Base-by-base conservation (phyloP, 2,329 filamentous ascomycete genomes). In the Diaporthe citrichinensis region DNA sequence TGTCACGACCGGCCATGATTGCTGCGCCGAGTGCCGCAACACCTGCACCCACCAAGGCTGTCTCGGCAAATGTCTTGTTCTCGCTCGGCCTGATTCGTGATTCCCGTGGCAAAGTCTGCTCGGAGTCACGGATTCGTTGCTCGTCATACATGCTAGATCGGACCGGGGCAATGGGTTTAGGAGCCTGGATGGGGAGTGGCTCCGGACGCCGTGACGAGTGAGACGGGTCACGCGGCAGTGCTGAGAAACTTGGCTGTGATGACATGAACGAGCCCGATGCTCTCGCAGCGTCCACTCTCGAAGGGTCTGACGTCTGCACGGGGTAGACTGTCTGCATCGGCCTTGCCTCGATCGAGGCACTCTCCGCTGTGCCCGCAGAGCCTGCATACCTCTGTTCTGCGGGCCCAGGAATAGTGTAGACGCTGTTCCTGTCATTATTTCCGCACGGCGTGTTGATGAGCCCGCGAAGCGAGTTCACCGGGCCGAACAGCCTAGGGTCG, bases 141-240 rank as follows among this genome's bases (percentile, higher is more conserved):
- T 88, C 85, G 65, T 92, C 89, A 79, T 95, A 94, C 1, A 96
- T 88, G 25, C 90, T 90, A 77, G 90, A 90, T 51, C 92, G 92
- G 3, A 97, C 91, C 0, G 94, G 94, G 3, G 90, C 88, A 75
- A 94, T 90, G 2, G 96, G 96, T 79, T 95, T 93, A 3, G 96
- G 96, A 79, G 98, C 95, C 82, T 97, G 94, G n/a, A 98, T 87
- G 15, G 92, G 92, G 44, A 95, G 89, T 0, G 91, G 87, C 8
- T 86, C 90, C 7, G 92, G 90, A 57, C 90, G 88, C 23, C 84
- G 81, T 31, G 71, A 44, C n/a, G 65, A 62, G 62, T 65, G 58
- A 10, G 28, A 53, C 6, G 86, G 84, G 73, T 84, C 82, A 51
- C 82, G 83, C 65, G 83, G 83, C 36, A 62, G 44, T 36, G 73